Percentiles rank a stretch among this genome's conserved stretches.
Conservation (phyloP, 148 eudicot genomes). For the Heliamphora exappendiculata region DNA sequence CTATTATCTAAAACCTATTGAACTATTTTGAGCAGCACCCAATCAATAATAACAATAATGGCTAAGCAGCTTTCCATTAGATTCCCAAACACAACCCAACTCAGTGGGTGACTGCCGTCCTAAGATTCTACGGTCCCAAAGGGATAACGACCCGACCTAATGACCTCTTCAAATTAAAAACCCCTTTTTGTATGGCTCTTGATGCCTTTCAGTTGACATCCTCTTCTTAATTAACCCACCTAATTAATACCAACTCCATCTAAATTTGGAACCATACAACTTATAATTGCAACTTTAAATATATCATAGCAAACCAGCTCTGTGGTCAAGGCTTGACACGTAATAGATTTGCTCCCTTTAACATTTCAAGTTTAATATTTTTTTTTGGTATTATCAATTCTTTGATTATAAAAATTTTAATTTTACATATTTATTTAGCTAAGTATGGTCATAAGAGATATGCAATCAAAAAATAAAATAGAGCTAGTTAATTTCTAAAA, state of each 20-base stretch:
- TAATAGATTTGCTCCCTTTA: not conserved
- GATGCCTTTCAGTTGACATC: conserved; percentile 8
- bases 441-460: too few relatives aligned
- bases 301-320: not conserved
- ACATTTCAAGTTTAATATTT: not conserved
- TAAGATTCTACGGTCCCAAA: conserved; percentile 33
- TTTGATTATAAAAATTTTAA: too few relatives aligned
- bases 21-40: too few relatives aligned
- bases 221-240: conserved; percentile 6
- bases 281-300: not conserved
- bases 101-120: conserved; percentile 38
- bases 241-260: conserved; percentile 33
- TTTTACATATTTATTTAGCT: too few relatives aligned
- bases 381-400: too few relatives aligned
- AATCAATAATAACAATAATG: conserved; percentile 10
- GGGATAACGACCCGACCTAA: not conserved
- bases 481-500: too few relatives aligned
- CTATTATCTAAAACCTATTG: too few relatives aligned
- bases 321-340: not conserved
- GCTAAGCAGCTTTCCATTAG: conserved; percentile 14
- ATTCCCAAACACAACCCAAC: conserved; percentile 24
- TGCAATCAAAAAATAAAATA: too few relatives aligned
- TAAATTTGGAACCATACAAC: not conserved
- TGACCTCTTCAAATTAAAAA: not conserved
- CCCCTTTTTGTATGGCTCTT: not conserved